A percentile compares a stretch with the other conserved stretches of the same genome.
phyloP scores from a whole-genome alignment of 1,284 basidiomycete species.

The Blastosporella zonata region DNA sequence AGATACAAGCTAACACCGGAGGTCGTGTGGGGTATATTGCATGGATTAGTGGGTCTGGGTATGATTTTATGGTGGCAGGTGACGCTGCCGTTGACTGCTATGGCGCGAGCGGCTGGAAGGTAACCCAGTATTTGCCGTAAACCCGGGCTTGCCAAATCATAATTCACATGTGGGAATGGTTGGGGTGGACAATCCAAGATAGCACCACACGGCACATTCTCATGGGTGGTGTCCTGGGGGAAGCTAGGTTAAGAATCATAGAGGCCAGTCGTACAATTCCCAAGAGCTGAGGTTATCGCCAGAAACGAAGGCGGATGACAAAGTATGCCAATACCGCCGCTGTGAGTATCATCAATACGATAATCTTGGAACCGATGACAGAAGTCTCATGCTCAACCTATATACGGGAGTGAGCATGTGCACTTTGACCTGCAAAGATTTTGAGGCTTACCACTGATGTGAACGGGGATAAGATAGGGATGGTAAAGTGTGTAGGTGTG shows the following conservation, averaged over 20 bases:
- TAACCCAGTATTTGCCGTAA: neutral
- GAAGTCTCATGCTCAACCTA: slow-evolving; percentile 66
- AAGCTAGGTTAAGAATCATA: neutral
- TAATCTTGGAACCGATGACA: slow-evolving; percentile 43
- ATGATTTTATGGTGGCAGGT: slow-evolving; percentile 76
- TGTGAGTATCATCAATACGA: slow-evolving; percentile 36
- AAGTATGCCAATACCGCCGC: slow-evolving; percentile 38
- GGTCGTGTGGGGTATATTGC: slow-evolving; percentile 61
- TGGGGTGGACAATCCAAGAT: too few species aligned
- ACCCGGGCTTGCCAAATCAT: too few species aligned
- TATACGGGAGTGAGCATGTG: neutral
- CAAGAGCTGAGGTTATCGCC: slow-evolving; percentile 15
- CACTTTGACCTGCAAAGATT: neutral
- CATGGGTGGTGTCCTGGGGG: too few species aligned
- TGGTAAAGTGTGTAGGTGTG: slow-evolving; percentile 55
- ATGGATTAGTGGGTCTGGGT: slow-evolving; percentile 63
- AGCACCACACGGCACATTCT: too few species aligned
- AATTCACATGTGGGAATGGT: too few species aligned
- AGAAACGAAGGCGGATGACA: slow-evolving; percentile 33
- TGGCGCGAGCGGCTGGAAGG: slow-evolving; percentile 31
- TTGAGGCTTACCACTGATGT: slow-evolving; percentile 55
- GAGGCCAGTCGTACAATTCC: neutral
- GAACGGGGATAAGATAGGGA: slow-evolving; percentile 68
- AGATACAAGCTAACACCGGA: slow-evolving; percentile 67
- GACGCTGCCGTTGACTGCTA: slow-evolving; percentile 54